Evolutionary conservation across 179 eudicot genomes (phyloP), one percentile per base, ranked within the genome.

Genomic region (Beta macrorhiza): DNA sequence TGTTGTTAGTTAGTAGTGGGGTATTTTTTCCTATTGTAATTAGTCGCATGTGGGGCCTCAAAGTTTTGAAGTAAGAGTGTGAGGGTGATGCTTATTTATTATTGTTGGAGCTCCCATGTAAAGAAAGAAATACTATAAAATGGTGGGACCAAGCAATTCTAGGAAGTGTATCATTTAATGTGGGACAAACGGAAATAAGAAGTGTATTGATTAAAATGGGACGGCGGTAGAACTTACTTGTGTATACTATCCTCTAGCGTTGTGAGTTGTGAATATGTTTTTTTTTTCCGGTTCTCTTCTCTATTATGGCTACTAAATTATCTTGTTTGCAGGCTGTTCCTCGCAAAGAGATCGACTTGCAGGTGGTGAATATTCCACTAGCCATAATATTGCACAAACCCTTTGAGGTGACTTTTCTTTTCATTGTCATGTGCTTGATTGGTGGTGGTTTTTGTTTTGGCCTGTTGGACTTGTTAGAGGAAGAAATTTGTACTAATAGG

Each of bases 261-360:
- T 68, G 67, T 13, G 53, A 49, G 16, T 16, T 58, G 63, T 58
- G 63, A 58, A 58, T 58, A 58, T 16, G 22, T 55, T 4, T 0
- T 72, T 73, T 11, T 7, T 42, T 47, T 71, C 47, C 13, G 42
- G 19, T 47, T 22, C 44, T 32, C 37, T 55, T 15, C 47, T 29
- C 45, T 73, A 62, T 22, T 20, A 57, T 73, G 58, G 79, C 67
- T 80, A 67, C 81, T 80, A 61, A 52, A 58, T 45, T 10, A 58
- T 53, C 72, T 85, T 68, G 73, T 81, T 75, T 86, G 82, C 95
- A 96, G 99, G 98, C 98, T 80, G 88, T 91, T 81, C 73, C 90
- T 82, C 92, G 84, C 79, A 96, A 91, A 84, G 99, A 94, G 70
- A 89, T 96, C 80, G 97, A 96, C 81, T 86, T 96, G 88, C 92